Evolutionary conservation across 768 basidiomycete genomes (phyloP).

Genomic region (Suillus subalutaceus): DNA sequence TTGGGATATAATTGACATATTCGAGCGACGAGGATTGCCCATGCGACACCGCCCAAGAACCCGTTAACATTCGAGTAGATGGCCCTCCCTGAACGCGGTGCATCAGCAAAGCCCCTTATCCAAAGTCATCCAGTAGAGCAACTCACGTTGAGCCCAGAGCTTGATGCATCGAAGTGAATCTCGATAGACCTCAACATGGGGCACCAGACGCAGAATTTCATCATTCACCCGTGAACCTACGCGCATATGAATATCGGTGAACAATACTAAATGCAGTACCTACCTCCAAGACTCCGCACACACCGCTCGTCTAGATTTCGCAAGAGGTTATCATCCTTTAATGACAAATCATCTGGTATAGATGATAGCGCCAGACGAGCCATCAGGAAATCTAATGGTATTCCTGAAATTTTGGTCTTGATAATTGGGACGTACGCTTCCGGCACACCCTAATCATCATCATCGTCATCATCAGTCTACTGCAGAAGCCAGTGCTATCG

Average conservation of each 20-base stretch:
- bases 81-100: conserved; percentile 67
- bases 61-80: conserved; percentile 99
- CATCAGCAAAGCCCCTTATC: conserved; percentile 12
- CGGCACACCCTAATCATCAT: conserved; percentile 77
- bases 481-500: conserved; percentile 3
- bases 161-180: conserved; percentile 96
- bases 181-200: conserved; percentile 92
- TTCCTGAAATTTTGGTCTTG: conserved; percentile 87
- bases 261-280: conserved; percentile 12
- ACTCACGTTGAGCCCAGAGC: conserved; percentile 90
- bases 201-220: conserved; percentile 92
- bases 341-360: conserved; percentile 89
- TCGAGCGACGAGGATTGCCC: conserved; percentile 98
- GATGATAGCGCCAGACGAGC: conserved; percentile 83
- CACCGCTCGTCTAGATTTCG: conserved; percentile 93
- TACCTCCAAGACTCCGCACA: conserved; percentile 92
- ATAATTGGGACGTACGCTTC: conserved; percentile 97
- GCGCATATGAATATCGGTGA: conserved; percentile 11
- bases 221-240: conserved; percentile 94
- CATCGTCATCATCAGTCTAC: conserved; percentile 5
- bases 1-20: conserved; percentile 99
- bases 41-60: conserved; percentile 96
- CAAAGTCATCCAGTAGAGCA: not conserved
- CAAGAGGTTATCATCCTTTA: conserved; percentile 89
- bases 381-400: conserved; percentile 94